Conservation (phyloP, 176 grass and related monocot species). For the Triticum dicoccoides region DNA sequence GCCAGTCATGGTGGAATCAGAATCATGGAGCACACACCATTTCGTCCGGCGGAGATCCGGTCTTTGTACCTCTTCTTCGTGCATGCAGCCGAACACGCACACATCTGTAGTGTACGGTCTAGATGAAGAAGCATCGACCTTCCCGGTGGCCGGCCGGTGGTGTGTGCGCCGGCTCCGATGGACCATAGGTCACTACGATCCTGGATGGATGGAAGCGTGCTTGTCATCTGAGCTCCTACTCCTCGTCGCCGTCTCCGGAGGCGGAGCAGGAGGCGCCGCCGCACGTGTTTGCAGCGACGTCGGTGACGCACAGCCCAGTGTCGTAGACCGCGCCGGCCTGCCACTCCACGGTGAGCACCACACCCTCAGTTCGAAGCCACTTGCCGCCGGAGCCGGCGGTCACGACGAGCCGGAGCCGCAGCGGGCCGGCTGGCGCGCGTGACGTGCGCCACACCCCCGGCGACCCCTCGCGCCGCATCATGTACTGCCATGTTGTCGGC, state of each 20-base stretch:
- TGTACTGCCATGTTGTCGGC: constrained; percentile 29
- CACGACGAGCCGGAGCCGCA: constrained; percentile 53
- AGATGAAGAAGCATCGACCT: no score
- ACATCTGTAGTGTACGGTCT: no score
- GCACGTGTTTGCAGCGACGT: constrained; percentile 50
- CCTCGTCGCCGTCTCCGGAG: not conserved
- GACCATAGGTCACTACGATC: not conserved
- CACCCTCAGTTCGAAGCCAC: constrained; percentile 42
- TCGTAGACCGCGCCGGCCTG: constrained; percentile 41
- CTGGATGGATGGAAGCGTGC: not conserved
- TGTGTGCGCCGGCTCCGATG: no score
- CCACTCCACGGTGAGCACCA: constrained; percentile 43
- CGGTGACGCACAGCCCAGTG: constrained; percentile 35
- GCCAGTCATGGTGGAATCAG: no score
- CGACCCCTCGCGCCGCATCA: constrained; percentile 17
- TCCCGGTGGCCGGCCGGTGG: not conserved
- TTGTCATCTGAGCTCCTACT: constrained; percentile 19
- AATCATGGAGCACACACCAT: no score
- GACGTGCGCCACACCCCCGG: constrained; percentile 37
- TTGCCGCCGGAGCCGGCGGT: constrained; percentile 55
- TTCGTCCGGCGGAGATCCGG: no score
- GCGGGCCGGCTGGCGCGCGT: constrained; percentile 25
- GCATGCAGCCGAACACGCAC: no score
- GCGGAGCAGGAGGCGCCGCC: not conserved
- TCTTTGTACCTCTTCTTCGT: no score